Evolutionary conservation across 495 filamentous ascomycete species (phyloP).

Genomic region (Daldinia vernicosa): DNA sequence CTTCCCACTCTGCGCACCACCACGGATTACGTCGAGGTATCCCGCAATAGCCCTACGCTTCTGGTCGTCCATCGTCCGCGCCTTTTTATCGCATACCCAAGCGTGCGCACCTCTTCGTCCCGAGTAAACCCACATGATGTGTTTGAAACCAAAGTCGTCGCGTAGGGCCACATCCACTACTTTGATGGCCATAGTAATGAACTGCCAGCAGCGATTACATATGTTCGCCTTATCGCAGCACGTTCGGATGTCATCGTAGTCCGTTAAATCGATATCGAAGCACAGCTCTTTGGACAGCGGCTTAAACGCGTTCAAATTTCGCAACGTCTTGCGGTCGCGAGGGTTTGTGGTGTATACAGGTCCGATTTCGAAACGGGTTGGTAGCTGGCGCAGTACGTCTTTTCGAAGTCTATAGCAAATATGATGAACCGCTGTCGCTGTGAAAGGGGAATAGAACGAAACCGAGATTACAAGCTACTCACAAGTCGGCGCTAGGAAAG

Average conservation of each 20-base stretch:
- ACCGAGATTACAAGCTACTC: slow-evolving; percentile 45
- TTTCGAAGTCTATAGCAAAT: slow-evolving; percentile 74
- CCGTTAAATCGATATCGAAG: slow-evolving; percentile 99
- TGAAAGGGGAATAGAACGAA: too few species aligned
- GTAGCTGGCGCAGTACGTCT: slow-evolving; percentile 84
- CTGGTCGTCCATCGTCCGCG: slow-evolving; percentile 81
- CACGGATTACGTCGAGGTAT: slow-evolving; percentile 87
- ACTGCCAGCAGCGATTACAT: slow-evolving; percentile 93
- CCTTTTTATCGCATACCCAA: slow-evolving; percentile 95
- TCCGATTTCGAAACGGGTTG: slow-evolving; percentile 96
- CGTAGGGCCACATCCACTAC: slow-evolving; percentile 85
- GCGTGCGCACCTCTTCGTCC: slow-evolving; percentile 96
- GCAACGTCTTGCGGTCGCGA: slow-evolving; percentile 87
- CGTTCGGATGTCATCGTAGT: slow-evolving; percentile 96
- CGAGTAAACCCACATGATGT: slow-evolving; percentile 98
- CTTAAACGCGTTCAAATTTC: slow-evolving; percentile 74
- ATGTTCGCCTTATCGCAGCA: slow-evolving; percentile 95
- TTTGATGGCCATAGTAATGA: slow-evolving; percentile 97
- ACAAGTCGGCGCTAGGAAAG: slow-evolving; percentile 86
- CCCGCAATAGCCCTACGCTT: slow-evolving; percentile 83
- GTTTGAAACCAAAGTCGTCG: slow-evolving; percentile 94
- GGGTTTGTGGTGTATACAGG: slow-evolving; percentile 94
- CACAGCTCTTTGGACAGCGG: slow-evolving; percentile 91
- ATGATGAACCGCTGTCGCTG: slow-evolving; percentile 23
- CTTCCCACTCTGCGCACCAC: slow-evolving; percentile 85